phyloP scores from a whole-genome alignment of 768 basidiomycete genomes.

The Auriscalpium orientale region DNA sequence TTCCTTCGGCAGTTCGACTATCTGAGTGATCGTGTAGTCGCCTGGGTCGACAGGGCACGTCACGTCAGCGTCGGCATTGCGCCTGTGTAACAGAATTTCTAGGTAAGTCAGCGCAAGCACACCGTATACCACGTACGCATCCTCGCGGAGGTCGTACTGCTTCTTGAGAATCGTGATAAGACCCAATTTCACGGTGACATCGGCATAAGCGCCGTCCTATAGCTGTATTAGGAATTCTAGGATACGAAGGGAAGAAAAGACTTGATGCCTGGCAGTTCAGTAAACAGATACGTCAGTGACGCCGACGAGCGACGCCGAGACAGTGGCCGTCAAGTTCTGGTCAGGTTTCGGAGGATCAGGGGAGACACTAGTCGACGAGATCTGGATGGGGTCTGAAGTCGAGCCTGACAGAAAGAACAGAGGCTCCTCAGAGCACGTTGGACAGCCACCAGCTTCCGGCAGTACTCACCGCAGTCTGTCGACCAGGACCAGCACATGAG shows the following conservation, averaged over 20 bases:
- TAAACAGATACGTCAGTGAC: conserved; percentile 51
- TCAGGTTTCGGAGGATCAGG: conserved; percentile 93
- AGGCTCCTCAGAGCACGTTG: conserved; percentile 3
- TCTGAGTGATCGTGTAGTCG: conserved; percentile 64
- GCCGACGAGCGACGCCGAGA: conserved; percentile 51
- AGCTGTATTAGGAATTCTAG: not conserved
- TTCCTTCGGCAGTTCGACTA: conserved; percentile 82
- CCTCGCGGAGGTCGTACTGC: conserved; percentile 85
- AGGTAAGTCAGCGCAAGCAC: not conserved
- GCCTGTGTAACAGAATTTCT: conserved; percentile 33
- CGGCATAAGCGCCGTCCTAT: conserved; percentile 86
- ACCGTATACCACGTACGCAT: conserved; percentile 63
- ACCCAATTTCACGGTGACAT: conserved; percentile 91
- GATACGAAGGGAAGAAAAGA: not conserved
- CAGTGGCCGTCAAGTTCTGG: conserved; percentile 75
- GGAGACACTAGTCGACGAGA: conserved; percentile 62
- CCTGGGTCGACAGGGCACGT: conserved; percentile 81
- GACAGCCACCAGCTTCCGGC: not conserved
- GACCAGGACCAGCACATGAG: conserved; percentile 65
- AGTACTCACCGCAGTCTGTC: not conserved
- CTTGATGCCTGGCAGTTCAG: not conserved
- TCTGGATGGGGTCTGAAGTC: conserved; percentile 40
- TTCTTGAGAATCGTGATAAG: conserved; percentile 82
- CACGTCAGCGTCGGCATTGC: conserved; percentile 63
- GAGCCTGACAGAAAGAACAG: conserved; percentile 30